phyloP scores from a whole-genome alignment of 1,284 basidiomycete genomes.

The Inonotus hispidus region DNA sequence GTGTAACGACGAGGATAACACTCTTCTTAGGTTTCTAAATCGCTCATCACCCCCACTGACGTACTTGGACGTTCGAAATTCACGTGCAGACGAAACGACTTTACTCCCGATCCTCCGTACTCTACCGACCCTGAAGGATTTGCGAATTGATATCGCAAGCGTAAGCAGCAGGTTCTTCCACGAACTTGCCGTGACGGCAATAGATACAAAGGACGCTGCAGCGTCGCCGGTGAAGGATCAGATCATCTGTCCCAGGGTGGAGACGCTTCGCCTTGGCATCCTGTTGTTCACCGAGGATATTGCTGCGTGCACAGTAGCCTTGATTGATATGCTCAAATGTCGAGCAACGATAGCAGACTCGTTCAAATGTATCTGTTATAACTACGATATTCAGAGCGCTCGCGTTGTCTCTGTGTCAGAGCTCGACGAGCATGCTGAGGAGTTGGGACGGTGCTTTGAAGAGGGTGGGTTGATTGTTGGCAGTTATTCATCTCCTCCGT shows the following conservation, averaged over 20 bases:
- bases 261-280: neutral
- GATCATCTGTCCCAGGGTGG: neutral
- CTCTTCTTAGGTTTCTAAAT: neutral
- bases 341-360: neutral
- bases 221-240: neutral
- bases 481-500: too few species aligned
- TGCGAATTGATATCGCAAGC: neutral
- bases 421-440: neutral
- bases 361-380: neutral
- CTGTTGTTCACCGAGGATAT: neutral
- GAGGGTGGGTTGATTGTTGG: too few species aligned
- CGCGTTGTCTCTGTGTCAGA: neutral
- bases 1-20: neutral
- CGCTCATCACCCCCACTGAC: neutral
- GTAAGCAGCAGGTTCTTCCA: neutral
- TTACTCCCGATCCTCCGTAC: neutral
- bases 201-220: neutral
- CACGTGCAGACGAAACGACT: too few species aligned
- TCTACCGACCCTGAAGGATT: neutral
- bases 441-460: neutral
- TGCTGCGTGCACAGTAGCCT: neutral
- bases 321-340: neutral
- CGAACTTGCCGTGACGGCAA: neutral
- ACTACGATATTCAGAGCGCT: neutral
- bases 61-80: neutral